A percentile compares a stretch with the other conserved stretches of the same genome.
Conservation (phyloP, 805 yeast genomes). For the Teunomyces aglyptinius region DNA sequence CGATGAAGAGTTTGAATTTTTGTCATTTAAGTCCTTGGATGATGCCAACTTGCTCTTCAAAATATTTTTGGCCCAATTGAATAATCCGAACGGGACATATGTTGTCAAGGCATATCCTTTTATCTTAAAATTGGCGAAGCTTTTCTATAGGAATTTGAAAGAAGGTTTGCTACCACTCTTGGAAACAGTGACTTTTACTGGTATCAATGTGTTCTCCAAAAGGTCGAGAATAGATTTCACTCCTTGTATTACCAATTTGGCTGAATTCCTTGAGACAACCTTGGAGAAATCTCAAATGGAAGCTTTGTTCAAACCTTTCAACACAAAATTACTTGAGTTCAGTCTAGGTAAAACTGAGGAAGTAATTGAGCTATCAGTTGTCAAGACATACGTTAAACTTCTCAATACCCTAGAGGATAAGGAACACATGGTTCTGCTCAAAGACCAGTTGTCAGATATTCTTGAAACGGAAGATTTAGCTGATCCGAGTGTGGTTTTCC, state of each 20-base stretch:
- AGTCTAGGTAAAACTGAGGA: neutral
- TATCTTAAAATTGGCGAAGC: neutral
- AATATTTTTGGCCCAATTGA: neutral
- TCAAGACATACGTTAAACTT: neutral
- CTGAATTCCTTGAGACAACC: neutral
- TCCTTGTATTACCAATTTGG: neutral
- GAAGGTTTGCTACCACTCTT: conserved; percentile 1
- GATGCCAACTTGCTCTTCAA: conserved; percentile 1
- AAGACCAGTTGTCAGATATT: conserved; percentile 6
- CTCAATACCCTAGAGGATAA: neutral
- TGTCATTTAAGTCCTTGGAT: neutral
- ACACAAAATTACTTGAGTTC: neutral
- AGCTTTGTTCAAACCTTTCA: neutral
- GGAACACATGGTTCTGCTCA: neutral
- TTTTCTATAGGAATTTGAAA: conserved; percentile 11
- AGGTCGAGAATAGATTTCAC: neutral
- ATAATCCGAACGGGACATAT: neutral
- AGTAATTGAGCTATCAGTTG: neutral
- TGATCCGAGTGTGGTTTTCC: conserved; percentile 8
- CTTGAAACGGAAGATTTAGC: conserved; percentile 3
- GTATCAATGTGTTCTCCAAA: conserved; percentile 8
- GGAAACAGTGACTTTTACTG: neutral
- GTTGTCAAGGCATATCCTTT: neutral
- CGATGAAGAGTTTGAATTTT: conserved; percentile 5
- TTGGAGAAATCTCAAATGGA: neutral